Evolutionary conservation across 139 green algal genomes (phyloP).

Genomic region (Closterium sp.): DNA sequence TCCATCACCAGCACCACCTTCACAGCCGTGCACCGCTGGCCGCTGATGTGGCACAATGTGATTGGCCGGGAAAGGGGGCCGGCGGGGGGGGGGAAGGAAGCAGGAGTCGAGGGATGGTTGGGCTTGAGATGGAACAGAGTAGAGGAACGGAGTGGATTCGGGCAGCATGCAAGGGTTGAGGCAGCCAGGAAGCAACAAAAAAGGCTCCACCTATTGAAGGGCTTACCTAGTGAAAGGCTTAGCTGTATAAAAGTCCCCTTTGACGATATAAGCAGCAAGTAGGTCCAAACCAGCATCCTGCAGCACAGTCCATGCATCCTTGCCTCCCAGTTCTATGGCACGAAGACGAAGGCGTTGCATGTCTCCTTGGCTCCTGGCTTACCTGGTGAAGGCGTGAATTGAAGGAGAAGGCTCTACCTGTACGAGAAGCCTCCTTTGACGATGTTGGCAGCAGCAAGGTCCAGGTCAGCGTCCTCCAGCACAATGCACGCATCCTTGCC

Average conservation of each 20-base stretch:
- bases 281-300: constrained; percentile 83
- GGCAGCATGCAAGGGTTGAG: constrained; percentile 26
- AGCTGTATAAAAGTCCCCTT: constrained; percentile 86
- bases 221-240: background rate
- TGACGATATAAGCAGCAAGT: constrained; percentile 84
- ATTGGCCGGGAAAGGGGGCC: background rate
- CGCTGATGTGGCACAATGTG: constrained; percentile 38
- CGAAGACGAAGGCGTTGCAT: constrained; percentile 58
- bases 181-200: background rate
- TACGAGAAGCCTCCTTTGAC: constrained; percentile 93
- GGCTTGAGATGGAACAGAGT: background rate
- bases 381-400: constrained; percentile 46
- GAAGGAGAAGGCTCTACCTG: constrained; percentile 49
- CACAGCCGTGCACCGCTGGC: constrained; percentile 90
- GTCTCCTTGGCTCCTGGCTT: constrained; percentile 84
- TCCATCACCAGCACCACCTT: constrained; percentile 81
- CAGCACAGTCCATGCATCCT: constrained; percentile 89
- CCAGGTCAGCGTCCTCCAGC: constrained; percentile 80
- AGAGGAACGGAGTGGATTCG: constrained; percentile 64
- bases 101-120: background rate
- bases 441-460: constrained; percentile 81
- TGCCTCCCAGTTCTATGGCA: constrained; percentile 93
- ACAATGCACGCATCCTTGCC: constrained; percentile 96
- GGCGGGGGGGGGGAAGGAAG: background rate
- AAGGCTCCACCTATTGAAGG: background rate